These are phyloP conservation scores for Trichoderma atroviride DNA, from an alignment of 2,329 filamentous ascomycete species.

Conservation along the genomic window DNA sequence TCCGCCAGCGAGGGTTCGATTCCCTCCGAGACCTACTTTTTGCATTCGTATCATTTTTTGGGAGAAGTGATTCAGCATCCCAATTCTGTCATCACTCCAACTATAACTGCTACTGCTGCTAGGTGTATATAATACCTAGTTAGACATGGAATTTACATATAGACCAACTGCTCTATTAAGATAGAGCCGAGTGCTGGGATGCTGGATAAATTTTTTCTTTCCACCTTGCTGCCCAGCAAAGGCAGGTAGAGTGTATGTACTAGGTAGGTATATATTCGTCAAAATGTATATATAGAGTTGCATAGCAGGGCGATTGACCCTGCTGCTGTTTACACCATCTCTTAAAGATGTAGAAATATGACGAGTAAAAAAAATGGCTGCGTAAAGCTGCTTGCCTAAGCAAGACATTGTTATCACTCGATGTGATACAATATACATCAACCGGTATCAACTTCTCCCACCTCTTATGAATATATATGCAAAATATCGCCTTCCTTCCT, in stretches of 20 bases:
- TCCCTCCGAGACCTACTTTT: constrained; percentile 25
- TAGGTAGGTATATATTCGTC: background rate
- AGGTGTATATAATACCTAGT: too few relatives aligned
- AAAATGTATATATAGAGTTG: background rate
- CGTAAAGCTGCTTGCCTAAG: background rate
- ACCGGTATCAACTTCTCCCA: background rate
- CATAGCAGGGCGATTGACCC: background rate
- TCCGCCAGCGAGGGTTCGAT: constrained; percentile 30
- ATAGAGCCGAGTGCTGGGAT: too few relatives aligned
- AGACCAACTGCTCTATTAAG: too few relatives aligned
- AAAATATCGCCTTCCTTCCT: background rate
- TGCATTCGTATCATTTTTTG: background rate
- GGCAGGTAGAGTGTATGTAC: background rate
- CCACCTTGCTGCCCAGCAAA: background rate
- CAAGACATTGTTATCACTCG: background rate
- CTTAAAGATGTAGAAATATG: background rate
- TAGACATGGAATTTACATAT: too few relatives aligned
- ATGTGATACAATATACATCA: background rate
- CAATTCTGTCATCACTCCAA: too few relatives aligned
- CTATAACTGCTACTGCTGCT: too few relatives aligned
- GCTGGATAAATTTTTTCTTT: background rate
- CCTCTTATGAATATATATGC: background rate
- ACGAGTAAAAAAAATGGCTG: background rate
- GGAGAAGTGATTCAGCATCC: too few relatives aligned
- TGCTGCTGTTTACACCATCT: background rate